Conservation (phyloP, 192 early-diverging fungal species). For the Diversispora epigaea region DNA sequence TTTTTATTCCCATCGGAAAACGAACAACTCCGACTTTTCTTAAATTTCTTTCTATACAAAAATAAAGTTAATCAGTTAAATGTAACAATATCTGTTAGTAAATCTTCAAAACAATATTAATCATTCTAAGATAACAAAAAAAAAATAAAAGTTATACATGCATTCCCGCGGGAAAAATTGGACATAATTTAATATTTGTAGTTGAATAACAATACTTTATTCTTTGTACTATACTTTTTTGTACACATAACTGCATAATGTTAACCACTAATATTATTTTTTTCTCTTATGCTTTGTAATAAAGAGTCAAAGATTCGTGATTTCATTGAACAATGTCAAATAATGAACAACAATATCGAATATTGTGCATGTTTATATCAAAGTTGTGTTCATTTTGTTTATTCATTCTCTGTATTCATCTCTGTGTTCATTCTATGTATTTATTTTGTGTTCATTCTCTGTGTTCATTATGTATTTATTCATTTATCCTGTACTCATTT, state of each 20-base stretch:
- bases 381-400: background rate
- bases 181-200: background rate
- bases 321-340: constrained; percentile 21
- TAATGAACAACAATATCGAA: background rate
- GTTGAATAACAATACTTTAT: no score
- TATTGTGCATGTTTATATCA: background rate
- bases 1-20: background rate
- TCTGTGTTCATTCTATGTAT: background rate
- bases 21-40: background rate
- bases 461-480: no score
- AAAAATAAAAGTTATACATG: background rate
- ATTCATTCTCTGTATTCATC: background rate
- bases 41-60: background rate
- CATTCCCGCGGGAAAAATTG: background rate
- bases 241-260: constrained; percentile 21
- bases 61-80: background rate
- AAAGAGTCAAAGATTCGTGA: background rate
- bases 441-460: no score
- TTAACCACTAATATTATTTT: constrained; percentile 18
- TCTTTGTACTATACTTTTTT: background rate
- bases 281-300: background rate
- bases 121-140: background rate
- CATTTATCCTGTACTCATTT: no score
- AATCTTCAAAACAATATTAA: background rate
- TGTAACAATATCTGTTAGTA: background rate